Percentiles rank a stretch among this genome's conserved stretches.
These are phyloP conservation scores for Eutrema japonicum DNA, from an alignment of 345 rosid genomes.

Conservation along the genomic window DNA sequence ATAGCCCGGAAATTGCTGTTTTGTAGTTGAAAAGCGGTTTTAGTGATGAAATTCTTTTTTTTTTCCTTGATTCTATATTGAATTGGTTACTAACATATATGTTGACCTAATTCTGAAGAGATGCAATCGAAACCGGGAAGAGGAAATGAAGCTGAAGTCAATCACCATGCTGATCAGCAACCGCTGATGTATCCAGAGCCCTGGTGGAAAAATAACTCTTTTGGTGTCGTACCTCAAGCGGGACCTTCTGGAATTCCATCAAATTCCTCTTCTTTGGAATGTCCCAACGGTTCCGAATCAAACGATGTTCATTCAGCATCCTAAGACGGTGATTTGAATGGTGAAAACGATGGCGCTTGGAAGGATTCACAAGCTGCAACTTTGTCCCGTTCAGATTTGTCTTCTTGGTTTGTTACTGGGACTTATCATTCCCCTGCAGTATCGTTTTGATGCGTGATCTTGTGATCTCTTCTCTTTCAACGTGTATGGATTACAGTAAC, in stretches of 20 bases:
- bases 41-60: background rate
- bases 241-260: constrained; percentile 52
- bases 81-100: constrained; percentile 6
- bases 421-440: background rate
- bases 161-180: constrained; percentile 49
- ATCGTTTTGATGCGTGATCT: background rate
- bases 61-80: background rate
- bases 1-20: background rate
- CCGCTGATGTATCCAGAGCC: constrained; percentile 62
- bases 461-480: background rate
- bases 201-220: constrained; percentile 75
- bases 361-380: constrained; percentile 67
- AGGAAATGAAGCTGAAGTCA: constrained; percentile 51
- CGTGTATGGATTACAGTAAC: constrained; percentile 1
- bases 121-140: constrained; percentile 71
- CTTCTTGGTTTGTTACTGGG: constrained; percentile 43
- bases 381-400: constrained; percentile 62
- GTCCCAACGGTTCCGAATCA: constrained; percentile 65
- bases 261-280: constrained; percentile 67
- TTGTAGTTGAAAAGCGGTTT: background rate
- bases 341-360: constrained; percentile 55
- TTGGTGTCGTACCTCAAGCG: constrained; percentile 52
- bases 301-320: constrained; percentile 67
- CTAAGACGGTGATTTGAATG: constrained; percentile 58
- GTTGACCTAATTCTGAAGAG: constrained; percentile 47